These are phyloP conservation scores for Apiotrichum sp. DNA, from an alignment of 1,284 basidiomycete genomes.

Conservation along the genomic window DNA sequence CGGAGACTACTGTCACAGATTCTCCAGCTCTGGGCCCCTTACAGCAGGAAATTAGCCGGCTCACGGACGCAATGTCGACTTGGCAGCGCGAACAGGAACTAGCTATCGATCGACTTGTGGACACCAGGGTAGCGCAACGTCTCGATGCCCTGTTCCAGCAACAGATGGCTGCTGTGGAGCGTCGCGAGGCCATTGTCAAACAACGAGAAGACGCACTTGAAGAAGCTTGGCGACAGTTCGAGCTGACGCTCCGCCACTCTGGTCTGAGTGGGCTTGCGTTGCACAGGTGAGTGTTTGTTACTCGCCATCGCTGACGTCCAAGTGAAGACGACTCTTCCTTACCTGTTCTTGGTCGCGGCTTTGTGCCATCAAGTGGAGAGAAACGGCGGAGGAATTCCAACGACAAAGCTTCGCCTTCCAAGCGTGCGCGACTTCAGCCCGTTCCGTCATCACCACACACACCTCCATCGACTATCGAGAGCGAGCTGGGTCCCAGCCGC, in stretches of 20 bases:
- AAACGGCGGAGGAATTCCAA: background rate
- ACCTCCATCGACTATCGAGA: background rate
- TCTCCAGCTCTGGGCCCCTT: background rate
- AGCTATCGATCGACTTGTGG: background rate
- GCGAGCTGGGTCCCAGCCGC: background rate
- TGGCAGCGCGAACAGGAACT: background rate
- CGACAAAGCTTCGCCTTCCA: background rate
- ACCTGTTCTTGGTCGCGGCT: too few species aligned
- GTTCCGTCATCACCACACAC: background rate
- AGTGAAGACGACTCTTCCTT: too few species aligned
- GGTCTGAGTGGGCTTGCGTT: too few species aligned
- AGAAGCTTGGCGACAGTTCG: background rate
- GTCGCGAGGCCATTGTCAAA: conserved; percentile 15
- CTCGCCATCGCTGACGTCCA: too few species aligned
- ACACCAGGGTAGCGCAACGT: background rate
- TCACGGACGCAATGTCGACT: background rate
- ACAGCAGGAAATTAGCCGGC: background rate
- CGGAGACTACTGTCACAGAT: too few species aligned
- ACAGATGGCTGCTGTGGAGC: background rate
- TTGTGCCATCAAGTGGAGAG: background rate
- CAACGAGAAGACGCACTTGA: conserved; percentile 19
- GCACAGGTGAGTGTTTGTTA: too few species aligned
- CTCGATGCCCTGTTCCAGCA: background rate
- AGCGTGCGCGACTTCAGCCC: background rate
- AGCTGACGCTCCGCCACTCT: background rate